These are phyloP conservation scores for Striga hermonthica DNA, from an alignment of 305 asterid genomes.

Conservation along the genomic window DNA sequence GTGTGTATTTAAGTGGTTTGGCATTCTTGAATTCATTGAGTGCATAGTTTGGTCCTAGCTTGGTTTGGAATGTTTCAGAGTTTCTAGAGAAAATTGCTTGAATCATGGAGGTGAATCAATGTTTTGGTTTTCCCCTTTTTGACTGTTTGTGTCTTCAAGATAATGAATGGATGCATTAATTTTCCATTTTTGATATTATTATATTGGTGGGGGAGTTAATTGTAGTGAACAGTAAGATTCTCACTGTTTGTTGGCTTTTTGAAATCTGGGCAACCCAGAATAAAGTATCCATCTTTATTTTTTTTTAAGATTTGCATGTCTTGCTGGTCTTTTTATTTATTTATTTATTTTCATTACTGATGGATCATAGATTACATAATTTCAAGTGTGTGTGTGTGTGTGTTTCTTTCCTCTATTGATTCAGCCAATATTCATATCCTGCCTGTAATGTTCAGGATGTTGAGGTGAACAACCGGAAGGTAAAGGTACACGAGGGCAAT, in stretches of 20 bases:
- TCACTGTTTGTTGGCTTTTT: neutral
- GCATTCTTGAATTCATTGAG: neutral
- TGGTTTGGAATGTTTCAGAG: slow-evolving; percentile 21
- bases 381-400: neutral
- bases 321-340: neutral
- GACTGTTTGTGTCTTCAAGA: neutral
- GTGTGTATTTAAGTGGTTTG: neutral
- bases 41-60: neutral
- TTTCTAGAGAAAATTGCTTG: slow-evolving; percentile 1
- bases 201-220: neutral
- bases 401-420: too few species aligned
- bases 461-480: slow-evolving; percentile 79
- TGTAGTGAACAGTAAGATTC: neutral
- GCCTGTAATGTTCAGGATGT: slow-evolving; percentile 52
- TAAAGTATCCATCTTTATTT: too few species aligned
- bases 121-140: slow-evolving; percentile 12
- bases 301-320: too few species aligned
- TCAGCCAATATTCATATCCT: neutral
- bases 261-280: too few species aligned
- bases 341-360: too few species aligned
- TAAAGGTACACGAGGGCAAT: slow-evolving; percentile 58
- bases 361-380: too few species aligned
- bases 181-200: neutral
- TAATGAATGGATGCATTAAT: neutral
- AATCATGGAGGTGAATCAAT: neutral